phyloP scores from a whole-genome alignment of 2,329 filamentous ascomycete species.

The Phaeophleospora eucalypticola region DNA sequence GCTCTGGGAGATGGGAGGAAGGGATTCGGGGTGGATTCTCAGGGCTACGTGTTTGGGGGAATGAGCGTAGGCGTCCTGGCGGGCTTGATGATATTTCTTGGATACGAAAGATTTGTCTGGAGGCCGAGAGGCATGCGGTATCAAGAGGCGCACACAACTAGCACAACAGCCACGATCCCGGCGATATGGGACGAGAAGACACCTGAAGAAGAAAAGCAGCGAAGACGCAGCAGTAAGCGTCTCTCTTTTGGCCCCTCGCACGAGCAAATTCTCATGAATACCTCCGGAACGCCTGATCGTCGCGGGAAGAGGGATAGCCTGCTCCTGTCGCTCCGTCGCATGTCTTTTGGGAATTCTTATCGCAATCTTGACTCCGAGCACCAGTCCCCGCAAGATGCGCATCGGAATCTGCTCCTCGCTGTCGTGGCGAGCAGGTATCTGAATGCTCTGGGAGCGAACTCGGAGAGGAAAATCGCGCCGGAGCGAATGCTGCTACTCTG shows the following conservation, averaged over 20 bases:
- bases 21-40: conserved; percentile 29
- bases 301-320: conserved; percentile 4
- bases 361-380: conserved; percentile 3
- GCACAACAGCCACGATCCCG: too few relatives aligned
- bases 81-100: conserved; percentile 28
- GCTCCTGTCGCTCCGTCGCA: conserved; percentile 3
- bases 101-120: too few relatives aligned
- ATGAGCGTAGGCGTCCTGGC: conserved; percentile 31
- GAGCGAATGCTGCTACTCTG: conserved; percentile 19
- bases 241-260: conserved; percentile 3
- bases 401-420: conserved; percentile 21
- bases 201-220: conserved; percentile 3
- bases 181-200: too few relatives aligned
- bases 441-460: conserved; percentile 19
- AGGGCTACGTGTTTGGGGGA: conserved; percentile 34
- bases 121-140: too few relatives aligned
- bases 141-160: too few relatives aligned
- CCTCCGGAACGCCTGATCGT: not conserved
- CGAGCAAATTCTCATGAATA: conserved; percentile 2
- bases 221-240: not conserved
- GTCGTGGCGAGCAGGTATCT: conserved; percentile 21
- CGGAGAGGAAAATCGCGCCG: conserved; percentile 16
- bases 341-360: conserved; percentile 2
- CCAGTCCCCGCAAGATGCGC: conserved; percentile 3
- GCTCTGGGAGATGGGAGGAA: conserved; percentile 25